Base-by-base conservation (phyloP, 2,329 filamentous ascomycete species). In the Neonectria neomacrospora region DNA sequence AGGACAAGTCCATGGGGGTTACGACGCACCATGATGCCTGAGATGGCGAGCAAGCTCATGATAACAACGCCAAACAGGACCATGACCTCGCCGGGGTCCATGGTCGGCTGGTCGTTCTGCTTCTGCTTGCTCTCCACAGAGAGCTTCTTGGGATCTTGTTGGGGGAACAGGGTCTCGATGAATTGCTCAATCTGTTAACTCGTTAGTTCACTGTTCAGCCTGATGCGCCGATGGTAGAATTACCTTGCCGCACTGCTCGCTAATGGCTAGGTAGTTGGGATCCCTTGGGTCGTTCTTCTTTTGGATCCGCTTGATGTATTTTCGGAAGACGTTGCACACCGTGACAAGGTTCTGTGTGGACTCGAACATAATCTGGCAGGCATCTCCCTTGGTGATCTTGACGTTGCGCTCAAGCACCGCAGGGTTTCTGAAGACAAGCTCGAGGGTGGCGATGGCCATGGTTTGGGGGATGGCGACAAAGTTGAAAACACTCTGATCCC, bases 401-500 rank as follows among this genome's bases (percentile, higher is more conserved):
- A 99, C 83, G 75, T 97, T 96, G 68, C 86, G 89, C 76, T 95
- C 81, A 76, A 97, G 96, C 61, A 99, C 89, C 64, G 85, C 85
- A 22, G 92, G 91, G 79, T 99, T 99, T 74, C 92, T 91, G 88
- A 98, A 99, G 72, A 95, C 91, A 18, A 93, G 83, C 71, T 97
- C 94, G 44, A 98, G 82, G 0, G 95, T 98, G 9, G 96, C 95
- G 77, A 99, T 97, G 56, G 95, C 96, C 96, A 99, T 99, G 68
- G 90, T 85, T 80, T 99, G 96, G 2, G 96, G 96, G 67, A 99
- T 99, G 60, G 95, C 95, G 51, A 94, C 94, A 79, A 99, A 99
- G 85, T 99, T 99, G 88, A 99, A 99, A 26, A 97, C 93, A 76
- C 93, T 97, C 82, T 99, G 96, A 76, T 99, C 96, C 70, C 91